Base-by-base conservation (phyloP, 495 filamentous ascomycete genomes). In the Neurospora tetrasperma region DNA sequence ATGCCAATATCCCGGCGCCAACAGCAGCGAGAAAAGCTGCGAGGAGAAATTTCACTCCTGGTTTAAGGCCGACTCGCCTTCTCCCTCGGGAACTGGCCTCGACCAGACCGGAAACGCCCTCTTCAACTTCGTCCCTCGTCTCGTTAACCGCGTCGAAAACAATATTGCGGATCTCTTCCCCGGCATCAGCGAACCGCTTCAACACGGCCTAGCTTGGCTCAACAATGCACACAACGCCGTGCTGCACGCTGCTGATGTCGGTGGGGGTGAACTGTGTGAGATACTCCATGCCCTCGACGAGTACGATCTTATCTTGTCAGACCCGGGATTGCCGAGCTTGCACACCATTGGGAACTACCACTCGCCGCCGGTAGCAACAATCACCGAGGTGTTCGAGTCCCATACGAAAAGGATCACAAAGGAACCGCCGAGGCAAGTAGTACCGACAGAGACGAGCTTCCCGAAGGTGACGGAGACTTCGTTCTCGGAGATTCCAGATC, bases 1-100 rank as follows among this genome's bases (percentile, higher is more conserved):
- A 0, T 79, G 77, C 69, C 69, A 76, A 20, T 73, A 72, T 41
- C 77, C 77, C 1, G 77, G 76, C 0, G 73, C 35, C 31, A 70
- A 77, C 16, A 77, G 73, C 69, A 54, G 41, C 10, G 74, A 74
- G 71, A 74, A 74, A 40, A 31, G 18, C 16, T 78, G 75, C 40
- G 72, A 77, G 31, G 42, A 31, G 23, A 44, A 71, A 1, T 74
- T 77, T 5, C 43, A 73, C 16, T 42, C 44, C 14, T 78, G 77
- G 77, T 71, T 78, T 31, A 69, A 71, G 10, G 69, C 71, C 5
- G 39, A 59, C n/a, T 54, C 71, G 10, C n/a, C 5, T 16, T 54
- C 42, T 18, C 39, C 41, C 8, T 4, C 18, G 27, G 8, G 9
- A 9, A 40, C 9, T 20, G 54, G 42, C n/a, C 8, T 20, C 31